Base-by-base conservation (phyloP, 768 basidiomycete species). In the Leccinum uliginosum region DNA sequence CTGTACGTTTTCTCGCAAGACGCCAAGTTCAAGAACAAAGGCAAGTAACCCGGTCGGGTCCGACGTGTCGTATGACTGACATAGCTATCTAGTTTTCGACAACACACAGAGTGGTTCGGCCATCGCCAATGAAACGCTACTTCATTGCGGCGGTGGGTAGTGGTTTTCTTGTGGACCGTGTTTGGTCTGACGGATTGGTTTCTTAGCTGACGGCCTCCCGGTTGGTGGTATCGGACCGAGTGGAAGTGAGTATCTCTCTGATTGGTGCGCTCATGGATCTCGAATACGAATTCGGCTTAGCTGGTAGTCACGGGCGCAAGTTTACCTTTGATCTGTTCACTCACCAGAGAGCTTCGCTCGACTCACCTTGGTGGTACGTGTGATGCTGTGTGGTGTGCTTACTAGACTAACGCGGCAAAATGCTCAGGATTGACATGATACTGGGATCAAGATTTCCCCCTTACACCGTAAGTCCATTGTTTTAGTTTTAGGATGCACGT, bases 251-350 rank as follows among this genome's bases (percentile, higher is more conserved):
- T 67, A 3, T 21, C n/a, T 35, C 63, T n/a, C 34, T 54, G 55
- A 55, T 34, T 49, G 4, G 4, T 14, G 35, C n/a, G 17, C 29
- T 30, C 34, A 38, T 15, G 19, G 12, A 26, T 49, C 19, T 32
- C 17, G 32, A 58, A 43, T 17, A 1, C 1, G 44, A 10, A 29
- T 54, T 46, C 29, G 17, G 6, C 26, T n/a, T 43, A 87, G 89
- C 77, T 56, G 85, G 93, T 12, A 75, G 78, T 55, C 84, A 88
- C 65, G 84, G 85, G 4, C 87, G 91, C 35, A 91, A 91, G 65
- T 87, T 75, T 64, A 74, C 77, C 4, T 93, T 93, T 62, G 87
- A 91, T 57, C 74, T 80, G 66, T 93, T 94, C 73, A 91, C 89
- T 0, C 90, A 94, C 66, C 62, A 81, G 21, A 80, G 92, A 51